These are phyloP conservation scores for Komagataella populi DNA, from an alignment of 805 yeast genomes.

Conservation along the genomic window DNA sequence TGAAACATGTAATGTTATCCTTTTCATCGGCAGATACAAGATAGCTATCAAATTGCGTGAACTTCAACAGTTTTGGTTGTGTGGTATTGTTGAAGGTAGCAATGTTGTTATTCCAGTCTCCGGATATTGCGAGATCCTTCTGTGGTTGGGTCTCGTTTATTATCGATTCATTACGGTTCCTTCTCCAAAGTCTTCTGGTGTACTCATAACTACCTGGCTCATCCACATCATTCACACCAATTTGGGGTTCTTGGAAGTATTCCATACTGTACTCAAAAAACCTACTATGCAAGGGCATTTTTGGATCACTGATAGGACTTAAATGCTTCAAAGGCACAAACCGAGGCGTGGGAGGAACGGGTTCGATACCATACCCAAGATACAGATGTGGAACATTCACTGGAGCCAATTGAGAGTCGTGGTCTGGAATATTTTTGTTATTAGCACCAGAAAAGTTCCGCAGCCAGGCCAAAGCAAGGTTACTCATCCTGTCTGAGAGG, in stretches of 20 bases:
- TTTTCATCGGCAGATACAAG: slow-evolving; percentile 71
- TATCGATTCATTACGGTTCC: slow-evolving; percentile 76
- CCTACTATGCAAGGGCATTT: slow-evolving; percentile 41
- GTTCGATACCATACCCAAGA: slow-evolving; percentile 24
- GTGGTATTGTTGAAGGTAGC: slow-evolving; percentile 55
- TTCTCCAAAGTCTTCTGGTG: slow-evolving; percentile 73
- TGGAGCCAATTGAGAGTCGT: not conserved
- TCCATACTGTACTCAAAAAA: slow-evolving; percentile 73
- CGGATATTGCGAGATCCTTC: slow-evolving; percentile 67
- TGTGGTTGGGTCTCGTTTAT: slow-evolving; percentile 86
- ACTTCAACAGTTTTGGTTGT: slow-evolving; percentile 66
- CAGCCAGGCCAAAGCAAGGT: slow-evolving; percentile 4
- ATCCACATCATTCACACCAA: slow-evolving; percentile 71
- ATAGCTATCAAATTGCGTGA: slow-evolving; percentile 85
- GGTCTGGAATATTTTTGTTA: not conserved
- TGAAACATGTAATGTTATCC: slow-evolving; percentile 76
- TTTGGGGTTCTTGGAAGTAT: slow-evolving; percentile 93
- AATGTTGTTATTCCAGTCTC: slow-evolving; percentile 67
- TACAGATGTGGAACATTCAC: not conserved
- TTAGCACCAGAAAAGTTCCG: not conserved
- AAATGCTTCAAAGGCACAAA: slow-evolving; percentile 22
- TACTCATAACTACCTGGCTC: slow-evolving; percentile 88
- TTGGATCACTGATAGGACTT: slow-evolving; percentile 17
- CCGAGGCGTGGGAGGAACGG: slow-evolving; percentile 45
- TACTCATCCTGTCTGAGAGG: slow-evolving; percentile 9